Base-by-base conservation (phyloP, 2,329 filamentous ascomycete species). In the Ophiostoma australiae region DNA sequence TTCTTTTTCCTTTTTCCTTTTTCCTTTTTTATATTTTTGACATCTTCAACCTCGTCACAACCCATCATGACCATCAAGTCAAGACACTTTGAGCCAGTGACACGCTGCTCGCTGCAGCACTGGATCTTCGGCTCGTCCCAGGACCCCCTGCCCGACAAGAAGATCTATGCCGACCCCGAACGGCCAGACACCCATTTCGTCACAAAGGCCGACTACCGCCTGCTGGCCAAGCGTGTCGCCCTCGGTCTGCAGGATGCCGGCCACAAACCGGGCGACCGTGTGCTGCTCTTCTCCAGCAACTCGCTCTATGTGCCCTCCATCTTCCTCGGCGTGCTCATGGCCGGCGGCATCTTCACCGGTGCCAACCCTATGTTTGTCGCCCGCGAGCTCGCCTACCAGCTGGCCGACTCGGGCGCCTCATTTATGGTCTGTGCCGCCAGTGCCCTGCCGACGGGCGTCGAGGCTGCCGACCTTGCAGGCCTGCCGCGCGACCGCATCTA, bases 321-420 rank as follows among this genome's bases (percentile, higher is more conserved):
- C 1, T 87, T 94, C 70, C 83, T 93, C 78, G 91, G 91, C 20
- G 83, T 91, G 27, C 83, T 93, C 69, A 93, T 93, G 87, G 90
- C 91, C 0, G 91, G 91, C 4, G 91, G 90, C 1, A 82, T 94
- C 70, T 94, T 94, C 80, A 91, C 89, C 0, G 91, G 91, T 35
- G 79, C 79, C 52, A 80, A 80, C 72, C 79, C 79, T 31, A 73
- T 74, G 4, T 79, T 88, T 75, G 88, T 91, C 0, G 81, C 87
- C 0, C 82, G 90, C 27, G 92, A 95, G 79, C 79, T 96, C 66
- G 90, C 88, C 7, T 90, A 91, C 78, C 92, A 95, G 78, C 82
- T 95, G 48, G 83, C 86, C 68, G 90, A 94, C 78, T 90, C 89
- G 71, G 89, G 85, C 0, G 89, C 91, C 0, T 84, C 79, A 7